Evolutionary conservation across 208 protist species (phyloP).

Genomic region (Acanthamoeba healyi): DNA sequence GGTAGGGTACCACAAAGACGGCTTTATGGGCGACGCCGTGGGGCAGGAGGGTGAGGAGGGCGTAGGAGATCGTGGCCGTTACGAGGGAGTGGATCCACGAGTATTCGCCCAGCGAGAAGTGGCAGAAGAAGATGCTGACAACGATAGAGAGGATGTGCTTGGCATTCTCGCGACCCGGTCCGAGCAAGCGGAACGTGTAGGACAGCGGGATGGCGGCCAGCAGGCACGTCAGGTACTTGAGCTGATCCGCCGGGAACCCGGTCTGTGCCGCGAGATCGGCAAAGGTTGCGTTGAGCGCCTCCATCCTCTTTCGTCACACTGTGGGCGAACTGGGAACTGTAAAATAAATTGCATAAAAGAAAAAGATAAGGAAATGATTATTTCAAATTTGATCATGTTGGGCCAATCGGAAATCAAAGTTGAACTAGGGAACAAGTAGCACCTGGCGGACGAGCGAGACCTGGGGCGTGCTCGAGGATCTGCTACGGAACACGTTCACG

Average conservation of each 20-base stretch:
- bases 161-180: background rate
- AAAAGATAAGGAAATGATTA: too few relatives aligned
- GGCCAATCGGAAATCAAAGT: background rate
- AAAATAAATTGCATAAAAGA: too few relatives aligned
- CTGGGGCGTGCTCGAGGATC: background rate
- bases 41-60: background rate
- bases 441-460: background rate
- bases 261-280: background rate
- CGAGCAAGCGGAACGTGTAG: conserved; percentile 30
- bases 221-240: conserved; percentile 54
- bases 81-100: conserved; percentile 52
- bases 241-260: conserved; percentile 61
- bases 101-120: conserved; percentile 60
- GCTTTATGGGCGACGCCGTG: conserved; percentile 48
- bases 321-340: background rate
- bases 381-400: too few relatives aligned
- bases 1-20: conserved; percentile 69
- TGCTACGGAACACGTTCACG: background rate
- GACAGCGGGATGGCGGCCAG: conserved; percentile 26
- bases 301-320: background rate
- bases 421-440: background rate
- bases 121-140: conserved; percentile 37
- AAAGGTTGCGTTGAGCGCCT: background rate
- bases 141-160: conserved; percentile 64
- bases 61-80: conserved; percentile 31